These are phyloP conservation scores for Gyromitra esculenta DNA, from an alignment of 2,329 filamentous ascomycete genomes.

Conservation along the genomic window DNA sequence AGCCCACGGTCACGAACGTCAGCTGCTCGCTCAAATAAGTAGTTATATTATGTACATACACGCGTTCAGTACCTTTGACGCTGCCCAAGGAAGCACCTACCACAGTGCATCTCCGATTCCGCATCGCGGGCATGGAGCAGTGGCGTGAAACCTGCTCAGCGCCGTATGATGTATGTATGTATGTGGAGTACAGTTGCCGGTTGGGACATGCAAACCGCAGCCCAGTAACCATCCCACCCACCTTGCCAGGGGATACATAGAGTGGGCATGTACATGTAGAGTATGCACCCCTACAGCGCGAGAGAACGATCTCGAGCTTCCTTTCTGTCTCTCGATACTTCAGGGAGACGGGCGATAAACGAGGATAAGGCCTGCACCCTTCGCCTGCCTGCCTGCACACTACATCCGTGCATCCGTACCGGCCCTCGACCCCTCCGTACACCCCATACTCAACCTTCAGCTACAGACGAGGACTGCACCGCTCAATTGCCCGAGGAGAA, in stretches of 20 bases:
- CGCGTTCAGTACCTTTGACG: slow-evolving; percentile 27
- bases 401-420: slow-evolving; percentile 18
- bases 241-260: slow-evolving; percentile 33
- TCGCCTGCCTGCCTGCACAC: not conserved
- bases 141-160: slow-evolving; percentile 50
- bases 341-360: slow-evolving; percentile 24
- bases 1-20: slow-evolving; percentile 17
- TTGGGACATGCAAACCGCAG: slow-evolving; percentile 19
- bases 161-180: slow-evolving; percentile 1
- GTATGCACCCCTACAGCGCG: not conserved
- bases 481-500: slow-evolving; percentile 10
- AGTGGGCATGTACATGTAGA: not conserved
- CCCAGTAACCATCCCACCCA: slow-evolving; percentile 31
- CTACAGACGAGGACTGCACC: slow-evolving; percentile 8
- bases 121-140: slow-evolving; percentile 36
- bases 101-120: slow-evolving; percentile 46
- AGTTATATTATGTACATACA: slow-evolving; percentile 37
- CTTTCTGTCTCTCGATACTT: slow-evolving; percentile 35
- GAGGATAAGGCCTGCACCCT: slow-evolving; percentile 30
- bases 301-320: not conserved
- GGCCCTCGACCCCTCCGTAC: not conserved
- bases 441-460: slow-evolving; percentile 15
- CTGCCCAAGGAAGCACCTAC: slow-evolving; percentile 32
- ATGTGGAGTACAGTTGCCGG: slow-evolving; percentile 17
- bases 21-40: slow-evolving; percentile 31